Conservation (phyloP, 164 flowering plant genomes). For the Nelumbo lutea region DNA sequence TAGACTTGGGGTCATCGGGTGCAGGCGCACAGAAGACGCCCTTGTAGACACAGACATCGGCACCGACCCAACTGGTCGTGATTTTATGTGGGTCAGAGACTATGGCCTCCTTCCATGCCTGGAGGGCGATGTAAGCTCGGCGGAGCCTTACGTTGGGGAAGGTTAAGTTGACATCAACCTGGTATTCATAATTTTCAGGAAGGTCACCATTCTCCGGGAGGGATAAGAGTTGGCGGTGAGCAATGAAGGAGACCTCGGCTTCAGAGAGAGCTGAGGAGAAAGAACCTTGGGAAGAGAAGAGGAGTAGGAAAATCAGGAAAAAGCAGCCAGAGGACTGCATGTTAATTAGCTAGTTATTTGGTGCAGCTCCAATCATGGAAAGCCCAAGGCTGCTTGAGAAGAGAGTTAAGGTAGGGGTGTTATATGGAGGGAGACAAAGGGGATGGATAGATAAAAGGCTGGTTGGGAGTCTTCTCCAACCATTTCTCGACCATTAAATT, state of each 20-base stretch:
- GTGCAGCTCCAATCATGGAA: no score
- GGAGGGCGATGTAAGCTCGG: conserved; percentile 29
- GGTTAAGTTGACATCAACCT: conserved; percentile 4
- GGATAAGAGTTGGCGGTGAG: conserved; percentile 17
- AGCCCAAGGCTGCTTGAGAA: conserved; percentile 1
- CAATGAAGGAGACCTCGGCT: conserved; percentile 13
- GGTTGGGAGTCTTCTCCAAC: no score
- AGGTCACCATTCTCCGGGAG: conserved; percentile 10
- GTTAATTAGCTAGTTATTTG: not conserved
- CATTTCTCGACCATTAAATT: no score
- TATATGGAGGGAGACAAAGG: no score
- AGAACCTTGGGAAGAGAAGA: not conserved
- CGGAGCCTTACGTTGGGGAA: conserved; percentile 24
- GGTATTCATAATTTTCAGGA: conserved; percentile 13
- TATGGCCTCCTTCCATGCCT: conserved; percentile 27
- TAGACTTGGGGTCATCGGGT: conserved; percentile 9
- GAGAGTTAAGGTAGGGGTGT: not conserved
- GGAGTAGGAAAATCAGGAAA: conserved; percentile 3
- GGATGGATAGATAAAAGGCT: no score
- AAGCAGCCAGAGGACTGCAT: conserved; percentile 23
- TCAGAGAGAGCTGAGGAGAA: conserved; percentile 4
- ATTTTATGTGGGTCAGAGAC: conserved; percentile 26
- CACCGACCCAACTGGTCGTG: conserved; percentile 30
- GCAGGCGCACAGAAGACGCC: conserved; percentile 27
- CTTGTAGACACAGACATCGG: conserved; percentile 27